Percentiles rank a stretch among this genome's conserved stretches.
phyloP scores from a whole-genome alignment of 2,329 filamentous ascomycete species.

The Colletotrichum cereale region DNA sequence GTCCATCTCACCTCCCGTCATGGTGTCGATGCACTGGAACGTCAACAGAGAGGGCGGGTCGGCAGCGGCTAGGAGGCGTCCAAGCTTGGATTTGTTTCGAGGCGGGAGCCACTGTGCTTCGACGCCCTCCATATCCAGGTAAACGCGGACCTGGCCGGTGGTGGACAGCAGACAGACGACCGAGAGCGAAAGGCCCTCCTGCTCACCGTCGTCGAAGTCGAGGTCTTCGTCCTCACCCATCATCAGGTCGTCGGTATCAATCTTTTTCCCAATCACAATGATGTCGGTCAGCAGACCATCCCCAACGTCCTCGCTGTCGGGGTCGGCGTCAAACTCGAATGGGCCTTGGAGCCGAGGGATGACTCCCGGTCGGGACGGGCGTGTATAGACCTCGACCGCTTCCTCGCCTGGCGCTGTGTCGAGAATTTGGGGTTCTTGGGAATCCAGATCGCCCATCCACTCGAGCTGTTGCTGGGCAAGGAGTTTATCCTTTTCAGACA shows the following conservation, averaged over 20 bases:
- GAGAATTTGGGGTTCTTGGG: conserved; percentile 69
- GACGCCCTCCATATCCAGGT: conserved; percentile 71
- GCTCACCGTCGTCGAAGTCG: conserved; percentile 67
- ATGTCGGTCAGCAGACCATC: conserved; percentile 72
- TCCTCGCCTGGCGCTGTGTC: conserved; percentile 64
- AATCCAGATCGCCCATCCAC: conserved; percentile 76
- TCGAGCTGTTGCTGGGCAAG: conserved; percentile 74
- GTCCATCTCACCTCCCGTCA: conserved; percentile 65
- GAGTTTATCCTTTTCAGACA: conserved; percentile 65
- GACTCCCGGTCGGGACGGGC: conserved; percentile 68
- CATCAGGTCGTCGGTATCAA: conserved; percentile 71
- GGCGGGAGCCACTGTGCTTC: conserved; percentile 76
- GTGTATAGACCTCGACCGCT: conserved; percentile 66
- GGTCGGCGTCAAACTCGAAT: conserved; percentile 68
- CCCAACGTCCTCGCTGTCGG: conserved; percentile 68
- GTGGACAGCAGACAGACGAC: conserved; percentile 71
- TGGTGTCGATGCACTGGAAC: conserved; percentile 73
- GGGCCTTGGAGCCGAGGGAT: conserved; percentile 73
- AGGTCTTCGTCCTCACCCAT: conserved; percentile 74
- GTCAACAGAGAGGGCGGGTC: conserved; percentile 66
- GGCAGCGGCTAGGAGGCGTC: conserved; percentile 52
- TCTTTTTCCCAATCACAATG: conserved; percentile 71
- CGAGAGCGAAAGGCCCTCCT: conserved; percentile 70
- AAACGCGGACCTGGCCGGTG: conserved; percentile 71
- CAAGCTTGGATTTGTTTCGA: conserved; percentile 62